Base-by-base conservation (phyloP, 441 rosid species). In the Pelargonium myrrhifolium region DNA sequence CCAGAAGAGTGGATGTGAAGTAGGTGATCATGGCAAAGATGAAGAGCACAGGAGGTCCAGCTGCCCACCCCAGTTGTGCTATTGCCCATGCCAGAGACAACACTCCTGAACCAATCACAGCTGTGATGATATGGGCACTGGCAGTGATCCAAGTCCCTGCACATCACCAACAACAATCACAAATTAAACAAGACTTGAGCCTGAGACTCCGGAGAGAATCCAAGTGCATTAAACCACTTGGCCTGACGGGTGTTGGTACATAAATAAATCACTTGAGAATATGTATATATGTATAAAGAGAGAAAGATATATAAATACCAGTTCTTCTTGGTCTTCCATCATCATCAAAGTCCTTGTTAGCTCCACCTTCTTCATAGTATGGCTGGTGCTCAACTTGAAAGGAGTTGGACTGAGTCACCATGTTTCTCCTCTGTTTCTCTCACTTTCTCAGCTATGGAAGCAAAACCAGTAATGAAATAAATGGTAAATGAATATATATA, bases 1-100 rank as follows among this genome's bases (percentile, higher is more conserved):
- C 93, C 3, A 88, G 96, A 63, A 92, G 83, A n/a, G 84, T 72
- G 60, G 96, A 86, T 3, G 96, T 87, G 80, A 82, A 85, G 28
- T 82, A 83, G 28, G 96, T 90, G 74, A 92, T 82, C 73, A 86
- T 65, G 4, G 97, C 86, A 79, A 92, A 90, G 24, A 56, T 12
- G 62, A 20, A 0, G 3, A 56, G 22, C 2, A 17, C 20, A 8
- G 22, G 62, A 56, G 62, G 65, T 10, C 64, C 64, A 60, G 64
- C 64, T 4, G 22, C 21, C 64, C 64, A 60, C 6, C 64, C 64
- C 31, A 60, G 22, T 10, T 60, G 64, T 12, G 64, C 64, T 12
- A 60, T 26, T 0, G 35, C 64, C 64, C 64, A 60, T 22, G 64
- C 64, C 31, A 60, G 10, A 6, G 64, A 60, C 64, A 60, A 10